Conservation (phyloP, 139 green algal genomes). For the Tetraselmis striata region DNA sequence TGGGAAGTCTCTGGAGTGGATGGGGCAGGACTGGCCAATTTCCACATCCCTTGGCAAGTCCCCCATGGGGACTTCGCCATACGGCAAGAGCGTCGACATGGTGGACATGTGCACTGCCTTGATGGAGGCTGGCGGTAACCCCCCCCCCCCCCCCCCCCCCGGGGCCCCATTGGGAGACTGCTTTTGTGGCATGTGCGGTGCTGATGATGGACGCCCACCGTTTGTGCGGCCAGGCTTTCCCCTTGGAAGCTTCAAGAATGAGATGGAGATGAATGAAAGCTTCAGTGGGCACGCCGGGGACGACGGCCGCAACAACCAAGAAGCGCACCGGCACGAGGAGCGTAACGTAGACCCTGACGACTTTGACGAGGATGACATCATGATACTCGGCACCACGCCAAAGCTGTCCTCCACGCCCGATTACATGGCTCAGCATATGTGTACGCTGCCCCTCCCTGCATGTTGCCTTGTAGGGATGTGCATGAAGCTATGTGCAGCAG, state of each 20-base stretch:
- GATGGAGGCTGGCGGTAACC: conserved; percentile 43
- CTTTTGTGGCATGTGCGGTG: too few relatives aligned
- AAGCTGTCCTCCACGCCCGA: conserved; percentile 24
- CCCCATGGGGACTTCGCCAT: conserved; percentile 39
- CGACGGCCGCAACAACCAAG: background rate
- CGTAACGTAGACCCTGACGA: conserved; percentile 19
- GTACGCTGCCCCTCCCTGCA: background rate
- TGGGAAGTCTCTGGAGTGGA: background rate
- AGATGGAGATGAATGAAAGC: background rate
- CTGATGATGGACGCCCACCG: too few relatives aligned
- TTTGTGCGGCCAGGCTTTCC: background rate
- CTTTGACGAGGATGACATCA: conserved; percentile 65
- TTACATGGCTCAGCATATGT: background rate
- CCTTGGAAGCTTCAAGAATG: conserved; percentile 12
- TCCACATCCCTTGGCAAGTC: conserved; percentile 5
- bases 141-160: background rate
- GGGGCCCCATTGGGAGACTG: background rate
- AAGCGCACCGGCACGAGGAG: background rate
- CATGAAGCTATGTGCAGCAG: background rate
- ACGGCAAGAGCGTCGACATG: conserved; percentile 72
- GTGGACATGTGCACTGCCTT: conserved; percentile 60
- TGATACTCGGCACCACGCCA: conserved; percentile 68
- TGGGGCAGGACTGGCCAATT: conserved; percentile 3
- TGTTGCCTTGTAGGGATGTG: too few relatives aligned
- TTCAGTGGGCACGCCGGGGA: background rate